Evolutionary conservation across 2,329 filamentous ascomycete genomes (phyloP).

Genomic region (Penicillium sp.): DNA sequence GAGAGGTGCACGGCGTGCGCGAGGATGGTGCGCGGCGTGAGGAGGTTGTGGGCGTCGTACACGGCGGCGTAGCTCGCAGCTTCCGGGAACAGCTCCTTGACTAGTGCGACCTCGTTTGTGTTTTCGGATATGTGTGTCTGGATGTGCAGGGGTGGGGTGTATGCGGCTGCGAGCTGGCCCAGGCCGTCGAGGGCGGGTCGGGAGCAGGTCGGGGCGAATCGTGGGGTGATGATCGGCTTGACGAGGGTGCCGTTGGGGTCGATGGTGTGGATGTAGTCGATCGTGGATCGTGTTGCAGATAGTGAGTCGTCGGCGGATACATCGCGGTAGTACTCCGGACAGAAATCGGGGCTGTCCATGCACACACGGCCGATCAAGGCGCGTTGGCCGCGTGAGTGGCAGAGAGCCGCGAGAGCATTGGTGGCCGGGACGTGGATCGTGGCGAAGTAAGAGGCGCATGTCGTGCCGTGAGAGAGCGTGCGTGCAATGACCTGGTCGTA

Average conservation of each 20-base stretch:
- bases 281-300: conserved; percentile 55
- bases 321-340: conserved; percentile 78
- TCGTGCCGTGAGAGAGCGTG: conserved; percentile 86
- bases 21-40: conserved; percentile 72
- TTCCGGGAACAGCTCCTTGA: conserved; percentile 66
- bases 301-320: conserved; percentile 59
- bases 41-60: conserved; percentile 70
- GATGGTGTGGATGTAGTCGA: conserved; percentile 63
- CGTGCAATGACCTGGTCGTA: conserved; percentile 76
- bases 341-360: conserved; percentile 70
- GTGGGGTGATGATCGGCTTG: conserved; percentile 73
- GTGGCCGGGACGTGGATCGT: conserved; percentile 83
- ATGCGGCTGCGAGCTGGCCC: conserved; percentile 61
- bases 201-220: conserved; percentile 59
- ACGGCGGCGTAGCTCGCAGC: conserved; percentile 67
- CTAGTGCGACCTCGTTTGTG: conserved; percentile 66
- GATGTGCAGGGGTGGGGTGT: conserved; percentile 58
- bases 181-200: conserved; percentile 58
- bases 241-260: conserved; percentile 65
- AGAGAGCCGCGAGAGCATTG: conserved; percentile 85
- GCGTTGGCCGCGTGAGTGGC: conserved; percentile 74
- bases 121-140: conserved; percentile 95
- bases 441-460: conserved; percentile 90
- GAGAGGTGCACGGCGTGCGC: conserved; percentile 80
- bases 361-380: conserved; percentile 92